Conservation (phyloP, 2,329 filamentous ascomycete species). For the Trichothecium roseum region DNA sequence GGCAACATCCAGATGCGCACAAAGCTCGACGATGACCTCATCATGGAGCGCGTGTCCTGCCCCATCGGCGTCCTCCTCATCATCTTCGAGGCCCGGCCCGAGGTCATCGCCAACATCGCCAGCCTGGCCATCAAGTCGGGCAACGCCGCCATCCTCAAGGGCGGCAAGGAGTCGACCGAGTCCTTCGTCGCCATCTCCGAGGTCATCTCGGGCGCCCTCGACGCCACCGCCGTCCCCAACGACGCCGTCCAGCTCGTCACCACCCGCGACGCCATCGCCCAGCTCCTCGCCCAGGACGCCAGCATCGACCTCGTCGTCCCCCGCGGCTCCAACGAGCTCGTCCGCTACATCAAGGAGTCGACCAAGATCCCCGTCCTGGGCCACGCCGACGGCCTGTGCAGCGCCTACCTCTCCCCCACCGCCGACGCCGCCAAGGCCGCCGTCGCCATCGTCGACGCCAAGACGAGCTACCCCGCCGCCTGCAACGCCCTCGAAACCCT, state of each 20-base stretch:
- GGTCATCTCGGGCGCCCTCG: slow-evolving; percentile 71
- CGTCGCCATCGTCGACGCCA: slow-evolving; percentile 77
- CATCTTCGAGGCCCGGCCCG: slow-evolving; percentile 94
- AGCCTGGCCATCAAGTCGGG: slow-evolving; percentile 93
- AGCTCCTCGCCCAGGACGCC: slow-evolving; percentile 75
- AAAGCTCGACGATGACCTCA: slow-evolving; percentile 73
- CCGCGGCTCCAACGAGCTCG: slow-evolving; percentile 80
- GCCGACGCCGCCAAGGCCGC: slow-evolving; percentile 63
- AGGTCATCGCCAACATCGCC: slow-evolving; percentile 97
- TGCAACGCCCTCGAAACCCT: slow-evolving; percentile 94
- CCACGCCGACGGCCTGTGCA: slow-evolving; percentile 89
- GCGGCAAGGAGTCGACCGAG: slow-evolving; percentile 88
- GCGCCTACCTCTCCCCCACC: slow-evolving; percentile 71
- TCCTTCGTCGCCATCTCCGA: slow-evolving; percentile 88
- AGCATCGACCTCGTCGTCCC: slow-evolving; percentile 95
- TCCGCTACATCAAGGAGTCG: slow-evolving; percentile 78
- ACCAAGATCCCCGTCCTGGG: slow-evolving; percentile 94
- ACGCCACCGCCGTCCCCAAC: slow-evolving; percentile 65
- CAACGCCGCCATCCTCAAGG: slow-evolving; percentile 94
- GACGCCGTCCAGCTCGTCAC: slow-evolving; percentile 88
- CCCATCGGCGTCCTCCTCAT: slow-evolving; percentile 96
- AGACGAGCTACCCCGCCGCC: slow-evolving; percentile 87
- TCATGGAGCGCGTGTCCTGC: slow-evolving; percentile 79
- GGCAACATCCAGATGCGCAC: slow-evolving; percentile 78
- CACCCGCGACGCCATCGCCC: slow-evolving; percentile 79